Percentiles rank a stretch among this genome's conserved stretches.
phyloP scores from a whole-genome alignment of 176 grass and related monocot genomes.

The Triticum monococcum region DNA sequence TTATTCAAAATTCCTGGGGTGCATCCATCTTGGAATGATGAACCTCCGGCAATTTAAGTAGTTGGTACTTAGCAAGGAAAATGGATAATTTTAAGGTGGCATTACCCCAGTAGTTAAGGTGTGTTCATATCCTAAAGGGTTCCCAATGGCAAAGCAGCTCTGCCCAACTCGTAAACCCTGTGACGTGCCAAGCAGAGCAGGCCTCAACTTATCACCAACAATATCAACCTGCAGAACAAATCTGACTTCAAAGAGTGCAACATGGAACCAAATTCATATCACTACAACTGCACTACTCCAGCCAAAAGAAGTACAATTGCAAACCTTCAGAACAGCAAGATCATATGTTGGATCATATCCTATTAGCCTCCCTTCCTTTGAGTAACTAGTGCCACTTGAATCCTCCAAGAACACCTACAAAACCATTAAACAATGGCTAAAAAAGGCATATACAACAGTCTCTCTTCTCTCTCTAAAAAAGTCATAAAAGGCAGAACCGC shows the following conservation, averaged over 20 bases:
- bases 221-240: slow-evolving; percentile 56
- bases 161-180: slow-evolving; percentile 67
- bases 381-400: slow-evolving; percentile 58
- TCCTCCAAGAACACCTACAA: slow-evolving; percentile 66
- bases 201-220: slow-evolving; percentile 49
- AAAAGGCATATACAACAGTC: neutral
- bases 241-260: slow-evolving; percentile 22
- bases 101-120: slow-evolving; percentile 83
- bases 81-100: neutral
- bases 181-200: slow-evolving; percentile 68
- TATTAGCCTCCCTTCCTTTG: slow-evolving; percentile 65
- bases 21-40: neutral
- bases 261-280: slow-evolving; percentile 11
- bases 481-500: neutral
- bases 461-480: neutral
- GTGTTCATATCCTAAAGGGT: slow-evolving; percentile 85
- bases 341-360: slow-evolving; percentile 74
- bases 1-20: neutral
- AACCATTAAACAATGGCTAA: neutral
- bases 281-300: slow-evolving; percentile 21
- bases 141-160: slow-evolving; percentile 88
- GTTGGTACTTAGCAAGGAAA: neutral
- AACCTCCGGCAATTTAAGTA: neutral
- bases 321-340: slow-evolving; percentile 82
- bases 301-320: slow-evolving; percentile 25